Conservation (phyloP, 768 basidiomycete genomes). For the Galerina sulciceps region DNA sequence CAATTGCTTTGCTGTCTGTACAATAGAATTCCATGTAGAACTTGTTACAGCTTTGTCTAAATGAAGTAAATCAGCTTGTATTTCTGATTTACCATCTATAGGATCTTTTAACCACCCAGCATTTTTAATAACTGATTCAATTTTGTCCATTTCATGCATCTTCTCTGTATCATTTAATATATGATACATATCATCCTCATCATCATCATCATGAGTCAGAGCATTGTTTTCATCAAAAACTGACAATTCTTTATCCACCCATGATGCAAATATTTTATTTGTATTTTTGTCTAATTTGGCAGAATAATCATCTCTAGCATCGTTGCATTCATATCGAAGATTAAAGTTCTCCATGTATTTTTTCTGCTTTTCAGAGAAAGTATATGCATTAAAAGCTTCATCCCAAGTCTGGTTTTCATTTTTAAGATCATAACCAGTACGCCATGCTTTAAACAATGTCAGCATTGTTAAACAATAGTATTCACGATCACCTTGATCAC, state of each 20-base stretch:
- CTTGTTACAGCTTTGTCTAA: too few species aligned
- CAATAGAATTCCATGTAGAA: too few species aligned
- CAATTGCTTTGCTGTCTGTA: too few species aligned
- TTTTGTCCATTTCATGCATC: background rate
- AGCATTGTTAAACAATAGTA: conserved; percentile 37
- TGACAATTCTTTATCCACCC: too few species aligned
- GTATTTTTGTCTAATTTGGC: conserved; percentile 8
- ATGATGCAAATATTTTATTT: background rate
- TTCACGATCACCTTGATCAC: conserved; percentile 33
- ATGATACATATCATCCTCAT: too few species aligned
- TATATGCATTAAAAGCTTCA: conserved; percentile 21
- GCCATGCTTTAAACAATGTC: conserved; percentile 35
- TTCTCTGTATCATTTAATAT: too few species aligned
- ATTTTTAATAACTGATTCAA: background rate
- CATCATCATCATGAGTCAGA: background rate
- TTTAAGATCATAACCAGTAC: conserved; percentile 24
- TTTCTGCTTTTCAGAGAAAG: conserved; percentile 15
- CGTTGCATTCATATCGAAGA: conserved; percentile 37
- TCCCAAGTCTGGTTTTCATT: conserved; percentile 21
- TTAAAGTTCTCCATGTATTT: conserved; percentile 34
- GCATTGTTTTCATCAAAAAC: too few species aligned
- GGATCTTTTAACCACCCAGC: too few species aligned
- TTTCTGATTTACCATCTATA: too few species aligned
- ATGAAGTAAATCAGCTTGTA: too few species aligned
- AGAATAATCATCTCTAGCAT: conserved; percentile 36